A percentile compares a stretch with the other conserved stretches of the same genome.
phyloP scores from a whole-genome alignment of 345 rosid species.

The Hypericum androsaemum region DNA sequence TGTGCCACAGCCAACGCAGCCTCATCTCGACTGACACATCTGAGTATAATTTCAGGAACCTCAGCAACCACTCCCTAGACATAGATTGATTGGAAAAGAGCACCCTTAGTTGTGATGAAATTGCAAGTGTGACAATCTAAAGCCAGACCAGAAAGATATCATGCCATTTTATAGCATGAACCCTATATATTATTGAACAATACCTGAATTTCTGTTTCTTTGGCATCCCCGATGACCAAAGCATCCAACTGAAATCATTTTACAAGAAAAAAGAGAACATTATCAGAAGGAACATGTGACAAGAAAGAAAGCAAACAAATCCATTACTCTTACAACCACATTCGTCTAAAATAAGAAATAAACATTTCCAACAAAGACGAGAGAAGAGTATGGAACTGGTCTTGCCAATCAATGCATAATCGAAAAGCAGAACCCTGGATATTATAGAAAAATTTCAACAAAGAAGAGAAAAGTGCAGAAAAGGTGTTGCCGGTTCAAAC shows the following conservation, averaged over 20 bases:
- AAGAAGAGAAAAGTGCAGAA: conserved; percentile 1
- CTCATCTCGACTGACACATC: conserved; percentile 91
- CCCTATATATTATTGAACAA: not conserved
- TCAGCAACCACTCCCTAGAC: conserved; percentile 70
- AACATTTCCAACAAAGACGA: not conserved
- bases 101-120: not conserved
- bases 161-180: not conserved
- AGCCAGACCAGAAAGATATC: not conserved
- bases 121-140: not conserved
- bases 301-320: too few relatives aligned
- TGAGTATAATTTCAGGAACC: conserved; percentile 90
- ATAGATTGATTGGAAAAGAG: not conserved
- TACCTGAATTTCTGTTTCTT: conserved; percentile 91
- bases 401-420: too few relatives aligned
- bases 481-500: not conserved
- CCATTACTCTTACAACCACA: too few relatives aligned
- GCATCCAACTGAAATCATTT: conserved; percentile 66
- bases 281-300: not conserved
- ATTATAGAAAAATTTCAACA: not conserved
- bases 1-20: conserved; percentile 97
- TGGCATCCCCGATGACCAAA: conserved; percentile 50
- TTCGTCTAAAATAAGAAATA: not conserved
- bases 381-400: not conserved
- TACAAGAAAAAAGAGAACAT: conserved; percentile 10
- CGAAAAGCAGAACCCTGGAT: too few relatives aligned